Evolutionary conservation across 768 basidiomycete genomes (phyloP).

Genomic region (Xerocomellus amylosporus): DNA sequence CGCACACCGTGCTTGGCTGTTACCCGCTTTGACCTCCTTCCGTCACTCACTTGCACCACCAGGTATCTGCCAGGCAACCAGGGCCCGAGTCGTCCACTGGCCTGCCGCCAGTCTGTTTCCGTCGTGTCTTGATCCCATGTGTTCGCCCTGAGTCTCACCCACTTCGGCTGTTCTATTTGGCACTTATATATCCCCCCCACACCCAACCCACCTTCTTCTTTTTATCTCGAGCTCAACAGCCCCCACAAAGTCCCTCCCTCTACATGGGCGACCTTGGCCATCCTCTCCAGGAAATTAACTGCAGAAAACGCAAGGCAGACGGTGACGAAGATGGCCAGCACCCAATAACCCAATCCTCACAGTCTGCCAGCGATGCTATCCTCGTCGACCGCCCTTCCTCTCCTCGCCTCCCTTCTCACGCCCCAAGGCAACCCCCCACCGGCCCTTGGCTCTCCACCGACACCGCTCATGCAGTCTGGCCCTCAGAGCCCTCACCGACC

Average conservation of each 20-base stretch:
- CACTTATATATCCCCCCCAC: constrained; percentile 35
- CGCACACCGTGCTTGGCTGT: constrained; percentile 10
- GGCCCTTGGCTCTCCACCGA: constrained; percentile 32
- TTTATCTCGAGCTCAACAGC: constrained; percentile 13
- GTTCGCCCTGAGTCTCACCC: constrained; percentile 36
- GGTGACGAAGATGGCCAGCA: constrained; percentile 40
- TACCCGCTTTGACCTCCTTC: constrained; percentile 25
- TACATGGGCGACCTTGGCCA: constrained; percentile 65
- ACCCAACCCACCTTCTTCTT: constrained; percentile 10
- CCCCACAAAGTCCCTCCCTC: constrained; percentile 17
- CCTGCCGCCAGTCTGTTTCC: constrained; percentile 21
- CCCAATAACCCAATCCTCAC: constrained; percentile 34
- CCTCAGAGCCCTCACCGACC: constrained; percentile 37
- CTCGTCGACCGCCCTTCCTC: constrained; percentile 33
- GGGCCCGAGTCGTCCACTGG: constrained; percentile 10
- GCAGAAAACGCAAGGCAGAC: constrained; percentile 69
- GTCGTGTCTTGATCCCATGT: constrained; percentile 30
- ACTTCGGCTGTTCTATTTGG: constrained; percentile 14
- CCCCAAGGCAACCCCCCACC: constrained; percentile 42
- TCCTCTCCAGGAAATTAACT: constrained; percentile 45
- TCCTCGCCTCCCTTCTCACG: constrained; percentile 28
- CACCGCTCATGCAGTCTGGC: constrained; percentile 35
- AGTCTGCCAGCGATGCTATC: constrained; percentile 31
- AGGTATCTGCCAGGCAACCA: constrained; percentile 33
- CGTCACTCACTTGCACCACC: constrained; percentile 22